Conservation (phyloP, 2,329 filamentous ascomycete genomes). For the Allantophomopsis lycopodina region DNA sequence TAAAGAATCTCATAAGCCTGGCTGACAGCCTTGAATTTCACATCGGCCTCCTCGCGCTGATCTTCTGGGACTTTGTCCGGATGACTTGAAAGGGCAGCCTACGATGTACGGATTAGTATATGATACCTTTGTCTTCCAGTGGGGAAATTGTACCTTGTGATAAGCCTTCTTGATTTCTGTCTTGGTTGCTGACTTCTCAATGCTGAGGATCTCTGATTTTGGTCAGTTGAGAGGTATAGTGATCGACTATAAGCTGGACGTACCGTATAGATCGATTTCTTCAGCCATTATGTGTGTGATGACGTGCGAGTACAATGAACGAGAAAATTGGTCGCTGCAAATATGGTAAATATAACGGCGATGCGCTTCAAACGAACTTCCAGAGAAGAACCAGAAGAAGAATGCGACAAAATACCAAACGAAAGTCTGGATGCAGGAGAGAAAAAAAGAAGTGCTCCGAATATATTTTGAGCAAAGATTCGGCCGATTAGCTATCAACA, state of each 20-base stretch:
- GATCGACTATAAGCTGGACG: slow-evolving; percentile 7
- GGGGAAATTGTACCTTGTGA: slow-evolving; percentile 55
- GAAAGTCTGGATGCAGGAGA: too few relatives aligned
- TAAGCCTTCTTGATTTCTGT: slow-evolving; percentile 92
- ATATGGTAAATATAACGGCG: too few relatives aligned
- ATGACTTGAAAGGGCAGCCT: slow-evolving; percentile 81
- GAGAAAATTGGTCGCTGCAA: background rate
- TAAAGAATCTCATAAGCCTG: slow-evolving; percentile 96
- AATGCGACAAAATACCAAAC: too few relatives aligned
- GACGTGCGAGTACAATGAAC: slow-evolving; percentile 9
- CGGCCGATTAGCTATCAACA: too few relatives aligned
- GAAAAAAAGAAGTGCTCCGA: background rate
- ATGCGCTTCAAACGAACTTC: too few relatives aligned
- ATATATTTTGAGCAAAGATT: too few relatives aligned
- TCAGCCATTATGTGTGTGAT: slow-evolving; percentile 14
- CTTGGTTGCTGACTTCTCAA: slow-evolving; percentile 57
- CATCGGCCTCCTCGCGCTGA: slow-evolving; percentile 72
- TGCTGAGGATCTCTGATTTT: slow-evolving; percentile 60
- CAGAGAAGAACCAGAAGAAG: too few relatives aligned
- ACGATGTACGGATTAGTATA: slow-evolving; percentile 8
- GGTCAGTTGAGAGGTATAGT: slow-evolving; percentile 11
- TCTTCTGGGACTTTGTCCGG: slow-evolving; percentile 91
- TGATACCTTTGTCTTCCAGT: slow-evolving; percentile 2
- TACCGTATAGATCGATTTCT: slow-evolving; percentile 49
- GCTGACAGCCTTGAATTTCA: slow-evolving; percentile 83